These are phyloP conservation scores for Chaetothyriales sp. DNA, from an alignment of 2,329 filamentous ascomycete species.

Conservation along the genomic window DNA sequence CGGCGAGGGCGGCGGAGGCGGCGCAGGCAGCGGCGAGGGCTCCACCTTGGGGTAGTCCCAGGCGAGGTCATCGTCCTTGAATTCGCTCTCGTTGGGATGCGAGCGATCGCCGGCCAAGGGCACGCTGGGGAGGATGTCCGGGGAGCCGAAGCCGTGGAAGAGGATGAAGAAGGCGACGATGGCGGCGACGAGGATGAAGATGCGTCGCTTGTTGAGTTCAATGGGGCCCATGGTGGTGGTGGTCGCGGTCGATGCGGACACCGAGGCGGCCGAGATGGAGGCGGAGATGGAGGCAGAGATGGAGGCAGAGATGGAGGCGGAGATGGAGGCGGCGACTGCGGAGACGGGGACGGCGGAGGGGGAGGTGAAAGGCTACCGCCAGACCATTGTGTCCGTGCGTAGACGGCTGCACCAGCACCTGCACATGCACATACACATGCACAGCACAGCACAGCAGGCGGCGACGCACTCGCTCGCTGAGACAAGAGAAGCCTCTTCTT, in stretches of 20 bases:
- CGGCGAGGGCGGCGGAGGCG: background rate
- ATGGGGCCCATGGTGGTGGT: conserved; percentile 18
- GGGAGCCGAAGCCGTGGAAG: conserved; percentile 11
- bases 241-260: no score
- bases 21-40: conserved; percentile 1
- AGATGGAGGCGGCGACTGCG: no score
- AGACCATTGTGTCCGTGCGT: background rate
- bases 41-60: conserved; percentile 8
- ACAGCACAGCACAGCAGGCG: no score
- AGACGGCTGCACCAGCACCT: no score
- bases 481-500: no score
- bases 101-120: conserved; percentile 5
- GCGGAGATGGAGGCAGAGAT: background rate
- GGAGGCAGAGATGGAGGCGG: no score
- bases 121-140: conserved; percentile 7
- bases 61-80: conserved; percentile 1
- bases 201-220: conserved; percentile 17
- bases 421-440: no score
- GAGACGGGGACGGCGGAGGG: no score
- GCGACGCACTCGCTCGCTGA: no score
- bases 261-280: no score
- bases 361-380: background rate
- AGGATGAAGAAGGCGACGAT: conserved; percentile 15
- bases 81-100: background rate
- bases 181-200: conserved; percentile 14